These are phyloP conservation scores for Chimonanthus praecox DNA, from an alignment of 164 flowering plant genomes.

Conservation along the genomic window DNA sequence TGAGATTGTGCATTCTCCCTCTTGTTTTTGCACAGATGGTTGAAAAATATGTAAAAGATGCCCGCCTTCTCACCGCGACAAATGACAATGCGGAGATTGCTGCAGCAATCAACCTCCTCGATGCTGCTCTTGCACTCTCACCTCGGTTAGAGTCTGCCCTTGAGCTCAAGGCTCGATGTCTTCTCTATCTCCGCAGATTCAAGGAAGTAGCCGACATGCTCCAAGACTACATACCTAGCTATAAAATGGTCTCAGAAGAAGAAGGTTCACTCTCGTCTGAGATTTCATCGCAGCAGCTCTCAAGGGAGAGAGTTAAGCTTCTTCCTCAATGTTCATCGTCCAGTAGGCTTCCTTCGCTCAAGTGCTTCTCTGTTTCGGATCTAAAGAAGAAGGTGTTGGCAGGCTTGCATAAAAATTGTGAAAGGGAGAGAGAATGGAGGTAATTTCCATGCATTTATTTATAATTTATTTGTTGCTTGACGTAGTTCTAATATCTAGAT, in stretches of 20 bases:
- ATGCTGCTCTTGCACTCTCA: constrained; percentile 64
- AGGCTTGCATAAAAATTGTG: constrained; percentile 56
- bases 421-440: constrained; percentile 96
- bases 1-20: neutral
- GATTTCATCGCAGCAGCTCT: constrained; percentile 43
- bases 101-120: constrained; percentile 68
- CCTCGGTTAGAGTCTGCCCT: constrained; percentile 75
- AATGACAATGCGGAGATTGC: constrained; percentile 58
- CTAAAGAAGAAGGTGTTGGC: constrained; percentile 86
- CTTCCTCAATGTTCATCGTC: constrained; percentile 26
- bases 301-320: constrained; percentile 69
- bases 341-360: constrained; percentile 38
- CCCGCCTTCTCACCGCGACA: constrained; percentile 51
- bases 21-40: constrained; percentile 47
- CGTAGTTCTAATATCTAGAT: too few relatives aligned
- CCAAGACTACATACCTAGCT: constrained; percentile 88
- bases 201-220: constrained; percentile 92
- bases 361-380: constrained; percentile 90
- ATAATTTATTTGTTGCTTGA: too few relatives aligned
- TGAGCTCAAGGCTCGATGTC: constrained; percentile 81
- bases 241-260: constrained; percentile 51
- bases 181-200: constrained; percentile 72
- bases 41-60: constrained; percentile 73
- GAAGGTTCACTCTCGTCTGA: constrained; percentile 34
- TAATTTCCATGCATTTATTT: constrained; percentile 17